Evolutionary conservation across 805 yeast species (phyloP).

Genomic region (Yarrowia keelungensis): DNA sequence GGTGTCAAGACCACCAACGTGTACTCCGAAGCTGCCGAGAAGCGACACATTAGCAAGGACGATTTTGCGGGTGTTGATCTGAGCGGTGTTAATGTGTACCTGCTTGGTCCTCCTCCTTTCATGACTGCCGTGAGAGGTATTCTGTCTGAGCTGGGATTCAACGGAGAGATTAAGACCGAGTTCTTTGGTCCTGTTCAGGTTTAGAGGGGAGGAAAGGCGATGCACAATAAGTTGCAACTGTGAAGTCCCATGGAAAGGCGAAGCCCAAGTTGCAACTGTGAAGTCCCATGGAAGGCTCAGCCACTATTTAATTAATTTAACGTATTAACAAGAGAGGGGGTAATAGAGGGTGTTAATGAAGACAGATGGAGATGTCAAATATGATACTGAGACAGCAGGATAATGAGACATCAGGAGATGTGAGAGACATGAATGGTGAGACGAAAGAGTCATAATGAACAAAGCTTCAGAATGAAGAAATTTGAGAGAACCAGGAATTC

Average conservation of each 20-base stretch:
- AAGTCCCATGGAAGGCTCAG: neutral
- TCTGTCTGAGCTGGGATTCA: conserved; percentile 9
- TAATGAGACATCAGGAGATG: too few species aligned
- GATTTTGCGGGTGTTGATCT: conserved; percentile 29
- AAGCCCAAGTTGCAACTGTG: too few species aligned
- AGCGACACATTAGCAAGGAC: conserved; percentile 35
- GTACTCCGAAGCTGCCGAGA: conserved; percentile 22
- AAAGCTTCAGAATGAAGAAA: too few species aligned
- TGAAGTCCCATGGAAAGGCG: too few species aligned
- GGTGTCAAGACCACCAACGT: conserved; percentile 36
- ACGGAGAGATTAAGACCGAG: conserved; percentile 34
- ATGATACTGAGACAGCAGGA: too few species aligned
- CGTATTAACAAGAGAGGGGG: too few species aligned
- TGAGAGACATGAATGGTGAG: too few species aligned
- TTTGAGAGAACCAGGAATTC: too few species aligned
- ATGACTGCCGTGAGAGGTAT: conserved; percentile 17
- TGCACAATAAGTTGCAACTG: too few species aligned
- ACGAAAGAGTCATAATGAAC: too few species aligned
- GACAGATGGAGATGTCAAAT: too few species aligned
- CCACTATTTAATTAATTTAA: conserved; percentile 1
- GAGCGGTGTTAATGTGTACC: conserved; percentile 25
- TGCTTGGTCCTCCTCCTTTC: conserved; percentile 37
- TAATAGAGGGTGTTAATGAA: too few species aligned
- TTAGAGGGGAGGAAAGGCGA: neutral
- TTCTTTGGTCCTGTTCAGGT: conserved; percentile 34